Percentiles rank a stretch among this genome's conserved stretches.
These are phyloP conservation scores for Pythium pyrilobum DNA, from an alignment of 352 stramenopile species.

Conservation along the genomic window DNA sequence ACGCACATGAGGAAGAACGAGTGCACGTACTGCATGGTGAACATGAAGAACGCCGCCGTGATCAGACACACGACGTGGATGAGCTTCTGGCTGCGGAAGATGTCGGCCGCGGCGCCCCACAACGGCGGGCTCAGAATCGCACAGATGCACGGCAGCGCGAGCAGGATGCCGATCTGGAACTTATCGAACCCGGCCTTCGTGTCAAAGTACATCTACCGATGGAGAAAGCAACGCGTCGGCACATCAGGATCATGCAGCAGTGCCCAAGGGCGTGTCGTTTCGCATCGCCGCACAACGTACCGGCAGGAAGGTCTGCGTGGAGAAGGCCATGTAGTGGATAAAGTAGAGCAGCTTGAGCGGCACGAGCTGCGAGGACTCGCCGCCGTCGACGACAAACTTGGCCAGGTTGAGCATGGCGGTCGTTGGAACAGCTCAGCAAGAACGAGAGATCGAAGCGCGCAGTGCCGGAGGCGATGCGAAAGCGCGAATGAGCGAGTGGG, in stretches of 20 bases:
- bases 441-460: too few relatives aligned
- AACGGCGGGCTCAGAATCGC: slow-evolving; percentile 60
- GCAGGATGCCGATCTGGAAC: slow-evolving; percentile 73
- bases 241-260: too few relatives aligned
- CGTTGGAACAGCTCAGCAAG: too few relatives aligned
- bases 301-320: slow-evolving; percentile 54
- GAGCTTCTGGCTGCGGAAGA: slow-evolving; percentile 58
- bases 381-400: slow-evolving; percentile 53
- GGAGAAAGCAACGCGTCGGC: neutral
- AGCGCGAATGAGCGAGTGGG: too few relatives aligned
- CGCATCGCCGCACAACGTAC: slow-evolving; percentile 16
- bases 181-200: slow-evolving; percentile 50
- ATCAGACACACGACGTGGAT: slow-evolving; percentile 61
- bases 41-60: slow-evolving; percentile 61
- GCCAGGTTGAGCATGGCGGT: slow-evolving; percentile 6
- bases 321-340: slow-evolving; percentile 59
- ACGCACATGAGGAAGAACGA: slow-evolving; percentile 66
- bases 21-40: slow-evolving; percentile 55
- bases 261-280: too few relatives aligned
- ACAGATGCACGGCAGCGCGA: slow-evolving; percentile 63
- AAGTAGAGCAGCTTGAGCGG: slow-evolving; percentile 68
- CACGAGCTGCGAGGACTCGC: slow-evolving; percentile 49
- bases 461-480: too few relatives aligned
- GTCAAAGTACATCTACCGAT: slow-evolving; percentile 51
- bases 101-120: slow-evolving; percentile 57